phyloP scores from a whole-genome alignment of 345 rosid species.

The Lepidium sativum region DNA sequence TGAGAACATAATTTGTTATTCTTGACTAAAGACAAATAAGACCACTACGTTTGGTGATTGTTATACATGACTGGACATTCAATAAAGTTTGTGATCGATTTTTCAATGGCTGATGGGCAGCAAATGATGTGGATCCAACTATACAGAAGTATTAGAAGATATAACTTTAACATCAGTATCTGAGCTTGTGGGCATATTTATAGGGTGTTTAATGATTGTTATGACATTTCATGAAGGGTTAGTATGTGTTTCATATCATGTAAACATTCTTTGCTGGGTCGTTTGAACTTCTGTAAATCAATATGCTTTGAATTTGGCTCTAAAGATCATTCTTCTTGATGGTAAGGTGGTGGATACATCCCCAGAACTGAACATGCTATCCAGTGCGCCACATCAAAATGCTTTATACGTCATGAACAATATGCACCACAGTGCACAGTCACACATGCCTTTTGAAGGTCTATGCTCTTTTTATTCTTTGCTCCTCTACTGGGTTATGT shows the following conservation, averaged over 20 bases:
- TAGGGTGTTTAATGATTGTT: not conserved
- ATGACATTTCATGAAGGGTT: not conserved
- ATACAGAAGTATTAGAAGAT: not conserved
- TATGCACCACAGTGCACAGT: slow-evolving; percentile 35
- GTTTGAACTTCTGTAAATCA: slow-evolving; percentile 9
- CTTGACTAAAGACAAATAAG: not conserved
- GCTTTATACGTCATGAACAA: slow-evolving; percentile 42
- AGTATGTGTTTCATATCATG: not conserved
- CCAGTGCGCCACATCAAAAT: slow-evolving; percentile 45
- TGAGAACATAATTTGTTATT: not conserved
- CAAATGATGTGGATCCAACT: not conserved
- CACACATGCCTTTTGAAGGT: slow-evolving; percentile 58
- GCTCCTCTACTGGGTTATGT: slow-evolving; percentile 7
- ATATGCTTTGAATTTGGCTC: slow-evolving; percentile 22
- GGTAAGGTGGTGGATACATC: slow-evolving; percentile 79
- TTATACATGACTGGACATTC: not conserved
- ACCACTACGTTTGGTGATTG: not conserved
- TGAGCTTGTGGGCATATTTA: not conserved
- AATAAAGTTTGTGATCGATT: not conserved
- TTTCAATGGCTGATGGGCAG: not conserved
- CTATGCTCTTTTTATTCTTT: slow-evolving; percentile 14
- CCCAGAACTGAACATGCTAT: slow-evolving; percentile 42
- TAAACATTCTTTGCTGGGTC: not conserved
- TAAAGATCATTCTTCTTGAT: slow-evolving; percentile 22
- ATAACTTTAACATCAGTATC: not conserved